phyloP scores from a whole-genome alignment of 2,329 filamentous ascomycete genomes.

The Fusarium lateritium region DNA sequence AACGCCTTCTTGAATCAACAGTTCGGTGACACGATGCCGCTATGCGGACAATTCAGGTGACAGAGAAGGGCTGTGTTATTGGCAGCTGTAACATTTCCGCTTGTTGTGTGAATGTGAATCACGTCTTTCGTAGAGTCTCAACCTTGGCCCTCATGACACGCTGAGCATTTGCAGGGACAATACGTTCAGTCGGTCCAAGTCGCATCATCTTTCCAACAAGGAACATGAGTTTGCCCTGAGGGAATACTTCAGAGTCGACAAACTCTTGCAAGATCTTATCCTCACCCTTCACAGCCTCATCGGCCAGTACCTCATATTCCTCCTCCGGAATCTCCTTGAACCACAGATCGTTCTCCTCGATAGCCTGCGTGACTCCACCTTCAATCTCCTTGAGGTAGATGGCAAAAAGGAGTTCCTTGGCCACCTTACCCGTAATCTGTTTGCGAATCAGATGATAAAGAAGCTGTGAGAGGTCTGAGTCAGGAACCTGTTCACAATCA shows the following conservation, averaged over 20 bases:
- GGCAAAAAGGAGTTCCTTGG: constrained; percentile 70
- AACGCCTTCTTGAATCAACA: constrained; percentile 16
- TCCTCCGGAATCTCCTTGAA: constrained; percentile 64
- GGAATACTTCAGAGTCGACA: constrained; percentile 60
- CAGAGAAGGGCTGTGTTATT: constrained; percentile 30
- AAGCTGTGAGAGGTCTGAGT: constrained; percentile 65
- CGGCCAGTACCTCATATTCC: constrained; percentile 66
- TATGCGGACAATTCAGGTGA: constrained; percentile 29
- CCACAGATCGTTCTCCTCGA: constrained; percentile 66
- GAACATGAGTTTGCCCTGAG: constrained; percentile 73
- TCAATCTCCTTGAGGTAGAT: constrained; percentile 65
- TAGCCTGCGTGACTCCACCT: constrained; percentile 59
- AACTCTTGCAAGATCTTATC: constrained; percentile 64
- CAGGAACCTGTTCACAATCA: constrained; percentile 63
- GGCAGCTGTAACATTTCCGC: constrained; percentile 18
- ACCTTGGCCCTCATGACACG: constrained; percentile 58
- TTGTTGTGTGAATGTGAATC: constrained; percentile 13
- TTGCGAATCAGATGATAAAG: constrained; percentile 63
- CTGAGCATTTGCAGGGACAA: constrained; percentile 68
- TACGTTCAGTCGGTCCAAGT: constrained; percentile 66
- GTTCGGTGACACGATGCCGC: constrained; percentile 39
- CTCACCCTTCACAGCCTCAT: constrained; percentile 61
- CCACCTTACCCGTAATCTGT: constrained; percentile 69
- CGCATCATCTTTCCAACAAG: constrained; percentile 72
- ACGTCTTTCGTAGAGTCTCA: constrained; percentile 39